Percentiles rank a stretch among this genome's conserved stretches.
Conservation (phyloP, 139 green algal species). For the Diplosphaera chodatii region DNA sequence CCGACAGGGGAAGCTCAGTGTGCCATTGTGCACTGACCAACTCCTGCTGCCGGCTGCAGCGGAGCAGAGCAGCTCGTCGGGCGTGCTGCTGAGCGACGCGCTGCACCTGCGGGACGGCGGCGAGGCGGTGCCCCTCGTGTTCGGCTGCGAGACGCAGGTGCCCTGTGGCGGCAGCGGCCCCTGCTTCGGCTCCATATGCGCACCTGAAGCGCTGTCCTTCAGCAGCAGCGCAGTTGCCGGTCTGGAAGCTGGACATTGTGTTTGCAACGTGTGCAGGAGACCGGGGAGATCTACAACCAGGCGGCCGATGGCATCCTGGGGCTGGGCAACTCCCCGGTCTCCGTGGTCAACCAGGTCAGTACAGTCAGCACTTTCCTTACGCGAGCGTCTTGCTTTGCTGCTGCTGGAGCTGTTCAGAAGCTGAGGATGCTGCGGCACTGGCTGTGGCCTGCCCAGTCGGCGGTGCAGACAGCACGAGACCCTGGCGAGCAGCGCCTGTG, state of each 20-base stretch:
- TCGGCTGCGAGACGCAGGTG: conserved; percentile 83
- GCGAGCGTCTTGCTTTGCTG: too few relatives aligned
- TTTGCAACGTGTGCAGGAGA: too few relatives aligned
- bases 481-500: background rate
- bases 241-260: too few relatives aligned
- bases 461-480: too few relatives aligned
- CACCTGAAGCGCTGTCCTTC: too few relatives aligned
- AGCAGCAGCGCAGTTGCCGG: too few relatives aligned
- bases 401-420: background rate
- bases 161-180: too few relatives aligned
- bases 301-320: conserved; percentile 86
- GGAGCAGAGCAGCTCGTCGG: conserved; percentile 74
- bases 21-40: background rate
- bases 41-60: conserved; percentile 23
- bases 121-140: conserved; percentile 33
- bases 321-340: conserved; percentile 76
- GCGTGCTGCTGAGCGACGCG: conserved; percentile 65
- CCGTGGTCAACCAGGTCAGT: conserved; percentile 57
- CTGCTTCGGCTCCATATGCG: too few relatives aligned
- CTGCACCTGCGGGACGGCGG: conserved; percentile 32
- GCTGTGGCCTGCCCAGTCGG: too few relatives aligned
- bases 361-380: too few relatives aligned
- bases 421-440: too few relatives aligned
- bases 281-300: conserved; percentile 86
- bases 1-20: too few relatives aligned